Percentiles rank a stretch among this genome's conserved stretches.
Conservation (phyloP, 331 rosid species). For the Saraca asoca region DNA sequence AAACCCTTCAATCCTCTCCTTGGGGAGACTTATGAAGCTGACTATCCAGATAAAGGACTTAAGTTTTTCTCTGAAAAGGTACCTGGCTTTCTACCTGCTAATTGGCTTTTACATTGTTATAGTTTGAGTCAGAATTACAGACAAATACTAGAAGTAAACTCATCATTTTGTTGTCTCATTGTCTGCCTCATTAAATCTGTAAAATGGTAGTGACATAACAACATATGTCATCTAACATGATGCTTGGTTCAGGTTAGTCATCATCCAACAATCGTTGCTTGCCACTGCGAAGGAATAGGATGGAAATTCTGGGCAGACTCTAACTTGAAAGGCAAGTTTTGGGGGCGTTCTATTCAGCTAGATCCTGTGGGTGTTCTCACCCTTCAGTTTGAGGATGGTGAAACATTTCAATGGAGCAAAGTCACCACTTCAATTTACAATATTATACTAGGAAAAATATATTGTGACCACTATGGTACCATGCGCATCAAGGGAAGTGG, state of each 20-base stretch:
- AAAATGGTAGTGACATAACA: constrained; percentile 26
- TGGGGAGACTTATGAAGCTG: constrained; percentile 98
- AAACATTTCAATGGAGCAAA: constrained; percentile 96
- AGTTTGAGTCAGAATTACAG: constrained; percentile 4
- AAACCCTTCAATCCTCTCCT: constrained; percentile 99
- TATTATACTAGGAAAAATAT: constrained; percentile 90
- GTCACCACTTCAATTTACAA: constrained; percentile 98
- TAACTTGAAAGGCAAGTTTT: constrained; percentile 94
- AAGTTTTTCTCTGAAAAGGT: constrained; percentile 96
- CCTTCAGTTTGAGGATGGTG: constrained; percentile 90
- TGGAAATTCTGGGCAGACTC: constrained; percentile 99
- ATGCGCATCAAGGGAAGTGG: constrained; percentile 97
- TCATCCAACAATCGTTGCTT: constrained; percentile 97
- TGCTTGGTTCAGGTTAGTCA: constrained; percentile 83
- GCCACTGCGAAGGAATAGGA: constrained; percentile 93
- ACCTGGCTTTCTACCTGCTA: constrained; percentile 32
- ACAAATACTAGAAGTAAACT: constrained; percentile 5
- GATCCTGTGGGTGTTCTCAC: constrained; percentile 95
- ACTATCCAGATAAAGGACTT: constrained; percentile 96
- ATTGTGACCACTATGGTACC: constrained; percentile 96
- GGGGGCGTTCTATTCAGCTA: constrained; percentile 98
- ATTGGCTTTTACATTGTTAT: constrained; percentile 12
- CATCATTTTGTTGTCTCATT: constrained; percentile 22
- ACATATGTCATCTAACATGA: constrained; percentile 47
- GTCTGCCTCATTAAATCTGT: constrained; percentile 16